These are phyloP conservation scores for Bryopsis sp. DNA, from an alignment of 139 green algal species.

Conservation along the genomic window DNA sequence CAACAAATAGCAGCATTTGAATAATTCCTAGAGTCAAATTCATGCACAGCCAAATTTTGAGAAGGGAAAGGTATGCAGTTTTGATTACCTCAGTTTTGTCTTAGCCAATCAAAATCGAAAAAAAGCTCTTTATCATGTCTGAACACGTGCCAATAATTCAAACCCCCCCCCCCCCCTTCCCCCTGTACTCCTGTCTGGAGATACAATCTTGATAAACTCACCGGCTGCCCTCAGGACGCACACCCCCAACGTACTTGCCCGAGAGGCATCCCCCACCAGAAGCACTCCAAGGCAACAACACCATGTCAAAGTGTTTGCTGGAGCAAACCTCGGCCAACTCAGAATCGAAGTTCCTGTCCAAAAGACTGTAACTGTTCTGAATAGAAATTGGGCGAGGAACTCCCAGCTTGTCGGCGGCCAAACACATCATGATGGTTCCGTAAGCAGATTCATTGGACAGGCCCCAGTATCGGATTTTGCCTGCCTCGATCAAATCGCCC, in stretches of 20 bases:
- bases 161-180: too few relatives aligned
- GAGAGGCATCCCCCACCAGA: slow-evolving; percentile 55
- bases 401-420: slow-evolving; percentile 47
- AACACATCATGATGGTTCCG: slow-evolving; percentile 40
- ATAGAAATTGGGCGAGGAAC: slow-evolving; percentile 57
- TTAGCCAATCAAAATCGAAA: too few relatives aligned
- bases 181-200: too few relatives aligned
- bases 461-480: slow-evolving; percentile 75
- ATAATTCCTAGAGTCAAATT: too few relatives aligned
- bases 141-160: too few relatives aligned
- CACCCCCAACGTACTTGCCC: slow-evolving; percentile 55
- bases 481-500: slow-evolving; percentile 52
- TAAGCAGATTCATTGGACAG: slow-evolving; percentile 77
- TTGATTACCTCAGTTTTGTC: too few relatives aligned
- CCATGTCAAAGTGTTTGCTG: slow-evolving; percentile 36
- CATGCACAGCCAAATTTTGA: too few relatives aligned
- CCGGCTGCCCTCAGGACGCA: slow-evolving; percentile 6
- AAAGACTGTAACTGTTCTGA: slow-evolving; percentile 66
- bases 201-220: too few relatives aligned
- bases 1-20: too few relatives aligned
- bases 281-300: slow-evolving; percentile 41
- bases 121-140: too few relatives aligned
- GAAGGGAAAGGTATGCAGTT: too few relatives aligned
- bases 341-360: slow-evolving; percentile 40
- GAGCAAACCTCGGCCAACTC: slow-evolving; percentile 53